Conservation (phyloP, 2,329 filamentous ascomycete species). For the Cercospora sesami region DNA sequence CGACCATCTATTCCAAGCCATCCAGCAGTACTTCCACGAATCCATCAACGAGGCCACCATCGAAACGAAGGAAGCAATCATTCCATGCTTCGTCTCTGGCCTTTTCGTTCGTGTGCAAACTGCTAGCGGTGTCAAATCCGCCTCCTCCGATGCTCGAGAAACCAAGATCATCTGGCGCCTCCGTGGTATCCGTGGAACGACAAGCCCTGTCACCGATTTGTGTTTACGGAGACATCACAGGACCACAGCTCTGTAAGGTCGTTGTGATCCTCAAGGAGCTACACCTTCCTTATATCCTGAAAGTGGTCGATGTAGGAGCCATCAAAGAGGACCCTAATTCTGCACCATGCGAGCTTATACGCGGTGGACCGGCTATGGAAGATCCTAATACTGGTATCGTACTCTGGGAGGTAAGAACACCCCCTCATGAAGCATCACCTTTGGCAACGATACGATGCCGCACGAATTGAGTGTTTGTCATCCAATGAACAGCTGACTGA, state of each 20-base stretch:
- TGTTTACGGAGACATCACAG: slow-evolving; percentile 19
- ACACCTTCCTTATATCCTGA: slow-evolving; percentile 9
- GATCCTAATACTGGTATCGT: slow-evolving; percentile 49
- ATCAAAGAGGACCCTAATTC: slow-evolving; percentile 38
- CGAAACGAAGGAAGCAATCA: neutral
- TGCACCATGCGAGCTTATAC: slow-evolving; percentile 46
- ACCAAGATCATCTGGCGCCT: neutral
- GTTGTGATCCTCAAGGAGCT: slow-evolving; percentile 18
- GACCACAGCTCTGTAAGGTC: slow-evolving; percentile 22
- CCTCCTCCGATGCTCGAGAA: slow-evolving; percentile 12
- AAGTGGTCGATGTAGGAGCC: slow-evolving; percentile 4
- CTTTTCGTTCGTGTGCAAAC: slow-evolving; percentile 12
- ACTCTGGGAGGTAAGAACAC: slow-evolving; percentile 47
- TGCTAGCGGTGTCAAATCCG: slow-evolving; percentile 1
- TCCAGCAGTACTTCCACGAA: slow-evolving; percentile 1
- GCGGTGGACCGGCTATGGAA: slow-evolving; percentile 46
- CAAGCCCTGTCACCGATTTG: slow-evolving; percentile 6
- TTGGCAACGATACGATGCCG: neutral
- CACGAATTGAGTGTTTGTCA: neutral
- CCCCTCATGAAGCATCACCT: neutral
- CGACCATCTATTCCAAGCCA: neutral
- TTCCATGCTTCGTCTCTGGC: slow-evolving; percentile 14
- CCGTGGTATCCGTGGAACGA: neutral
- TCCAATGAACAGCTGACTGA: neutral
- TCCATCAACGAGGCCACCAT: slow-evolving; percentile 9